Conservation (phyloP, 345 rosid species). For the Ailanthus altissimus region DNA sequence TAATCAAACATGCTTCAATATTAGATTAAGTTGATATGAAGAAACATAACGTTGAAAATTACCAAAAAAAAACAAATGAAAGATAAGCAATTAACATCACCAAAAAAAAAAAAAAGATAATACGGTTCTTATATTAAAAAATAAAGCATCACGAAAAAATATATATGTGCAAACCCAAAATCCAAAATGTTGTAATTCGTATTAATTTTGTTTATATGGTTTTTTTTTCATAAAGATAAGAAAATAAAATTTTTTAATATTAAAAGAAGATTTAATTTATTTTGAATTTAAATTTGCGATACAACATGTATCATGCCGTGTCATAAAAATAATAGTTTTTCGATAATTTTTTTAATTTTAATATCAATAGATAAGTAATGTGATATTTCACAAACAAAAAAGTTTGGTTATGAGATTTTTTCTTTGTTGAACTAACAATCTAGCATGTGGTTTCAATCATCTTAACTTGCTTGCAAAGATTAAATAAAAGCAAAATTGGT, state of each 20-base stretch:
- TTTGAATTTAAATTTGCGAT: no score
- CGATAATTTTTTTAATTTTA: no score
- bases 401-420: no score
- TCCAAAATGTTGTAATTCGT: no score
- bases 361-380: no score
- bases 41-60: background rate
- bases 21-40: background rate
- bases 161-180: background rate
- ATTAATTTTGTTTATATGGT: no score
- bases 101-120: background rate
- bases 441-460: conserved; percentile 40
- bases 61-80: background rate
- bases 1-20: background rate
- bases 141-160: background rate
- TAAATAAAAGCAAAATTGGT: conserved; percentile 15
- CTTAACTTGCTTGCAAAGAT: conserved; percentile 41
- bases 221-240: no score
- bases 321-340: no score
- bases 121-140: background rate
- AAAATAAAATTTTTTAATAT: background rate
- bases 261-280: no score
- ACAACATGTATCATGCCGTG: no score
- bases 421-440: conserved; percentile 18
- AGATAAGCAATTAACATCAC: background rate
- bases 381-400: no score